Evolutionary conservation across 2,329 filamentous ascomycete species (phyloP).

Genomic region (Pseudogymnoascus sp.): DNA sequence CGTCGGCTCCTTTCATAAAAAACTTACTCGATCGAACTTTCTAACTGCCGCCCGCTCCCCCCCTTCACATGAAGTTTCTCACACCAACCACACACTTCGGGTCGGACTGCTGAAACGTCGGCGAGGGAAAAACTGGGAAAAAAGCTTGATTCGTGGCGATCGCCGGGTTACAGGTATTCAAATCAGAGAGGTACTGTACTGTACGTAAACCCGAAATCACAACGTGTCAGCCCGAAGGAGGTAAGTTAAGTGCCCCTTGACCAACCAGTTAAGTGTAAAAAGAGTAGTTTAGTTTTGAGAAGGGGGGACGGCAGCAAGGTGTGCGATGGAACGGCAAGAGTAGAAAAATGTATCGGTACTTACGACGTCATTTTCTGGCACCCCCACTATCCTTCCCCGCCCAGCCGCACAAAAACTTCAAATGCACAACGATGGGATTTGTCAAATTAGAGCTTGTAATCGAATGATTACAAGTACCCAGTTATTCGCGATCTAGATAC

Average conservation of each 20-base stretch:
- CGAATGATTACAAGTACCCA: not conserved
- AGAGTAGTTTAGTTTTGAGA: not conserved
- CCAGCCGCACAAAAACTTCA: not conserved
- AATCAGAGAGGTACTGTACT: too few relatives aligned
- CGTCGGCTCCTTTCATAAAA: too few relatives aligned
- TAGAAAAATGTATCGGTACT: not conserved
- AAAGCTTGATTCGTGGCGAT: not conserved
- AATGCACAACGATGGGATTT: not conserved
- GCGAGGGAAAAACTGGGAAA: not conserved
- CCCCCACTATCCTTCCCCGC: not conserved
- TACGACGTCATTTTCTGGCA: not conserved
- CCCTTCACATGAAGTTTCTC: not conserved
- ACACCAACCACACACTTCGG: not conserved
- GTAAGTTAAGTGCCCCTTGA: not conserved
- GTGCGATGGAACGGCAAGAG: not conserved
- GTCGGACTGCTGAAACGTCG: not conserved
- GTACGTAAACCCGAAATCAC: accelerated
- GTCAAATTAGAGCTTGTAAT: too few relatives aligned
- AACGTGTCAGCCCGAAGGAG: not conserved
- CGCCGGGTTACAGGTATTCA: not conserved
- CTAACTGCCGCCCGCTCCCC: not conserved
- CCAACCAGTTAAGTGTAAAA: not conserved
- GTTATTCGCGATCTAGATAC: not conserved
- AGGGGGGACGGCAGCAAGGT: not conserved
- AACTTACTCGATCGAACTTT: too few relatives aligned